Evolutionary conservation across 352 stramenopile genomes (phyloP).

Genomic region (Globisporangium carolinianum): DNA sequence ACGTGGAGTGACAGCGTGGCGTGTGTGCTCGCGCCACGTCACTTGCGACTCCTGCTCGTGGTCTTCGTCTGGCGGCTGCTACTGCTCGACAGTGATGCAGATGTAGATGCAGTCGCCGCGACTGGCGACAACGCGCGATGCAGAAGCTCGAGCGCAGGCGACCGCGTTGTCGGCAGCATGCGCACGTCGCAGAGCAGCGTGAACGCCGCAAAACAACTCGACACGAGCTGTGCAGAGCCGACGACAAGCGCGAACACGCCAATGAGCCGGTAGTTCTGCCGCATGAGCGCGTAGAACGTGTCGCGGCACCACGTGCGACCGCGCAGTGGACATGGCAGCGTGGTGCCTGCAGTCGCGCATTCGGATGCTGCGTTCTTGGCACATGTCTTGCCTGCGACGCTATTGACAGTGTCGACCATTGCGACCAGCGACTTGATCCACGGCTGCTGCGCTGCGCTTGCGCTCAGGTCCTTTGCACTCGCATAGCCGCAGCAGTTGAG

Average conservation of each 20-base stretch:
- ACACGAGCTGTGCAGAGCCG: constrained; percentile 35
- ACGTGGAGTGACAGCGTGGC: too few species aligned
- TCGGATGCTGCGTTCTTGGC: constrained; percentile 14
- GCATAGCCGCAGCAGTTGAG: constrained; percentile 56
- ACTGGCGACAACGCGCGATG: constrained; percentile 4
- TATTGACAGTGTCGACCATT: constrained; percentile 31
- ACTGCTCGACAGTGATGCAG: too few species aligned
- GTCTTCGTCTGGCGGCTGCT: too few species aligned
- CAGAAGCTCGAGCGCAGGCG: constrained; percentile 28
- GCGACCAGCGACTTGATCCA: constrained; percentile 31
- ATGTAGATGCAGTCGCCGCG: too few species aligned
- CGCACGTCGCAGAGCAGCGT: constrained; percentile 58
- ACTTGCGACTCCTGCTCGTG: too few species aligned
- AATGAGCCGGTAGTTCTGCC: constrained; percentile 39
- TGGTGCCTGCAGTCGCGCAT: constrained; percentile 5
- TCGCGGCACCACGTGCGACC: constrained; percentile 37
- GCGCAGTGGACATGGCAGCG: constrained; percentile 28
- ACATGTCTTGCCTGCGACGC: constrained; percentile 33
- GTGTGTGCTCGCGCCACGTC: too few species aligned
- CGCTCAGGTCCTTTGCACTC: constrained; percentile 14
- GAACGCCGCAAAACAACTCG: constrained; percentile 39
- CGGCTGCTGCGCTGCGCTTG: constrained; percentile 9
- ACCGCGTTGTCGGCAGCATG: constrained; percentile 21
- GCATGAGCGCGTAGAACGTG: constrained; percentile 36
- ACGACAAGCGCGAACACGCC: constrained; percentile 36